Base-by-base conservation (phyloP, 2,329 filamentous ascomycete genomes). In the Paraphoma chrysanthemicola region DNA sequence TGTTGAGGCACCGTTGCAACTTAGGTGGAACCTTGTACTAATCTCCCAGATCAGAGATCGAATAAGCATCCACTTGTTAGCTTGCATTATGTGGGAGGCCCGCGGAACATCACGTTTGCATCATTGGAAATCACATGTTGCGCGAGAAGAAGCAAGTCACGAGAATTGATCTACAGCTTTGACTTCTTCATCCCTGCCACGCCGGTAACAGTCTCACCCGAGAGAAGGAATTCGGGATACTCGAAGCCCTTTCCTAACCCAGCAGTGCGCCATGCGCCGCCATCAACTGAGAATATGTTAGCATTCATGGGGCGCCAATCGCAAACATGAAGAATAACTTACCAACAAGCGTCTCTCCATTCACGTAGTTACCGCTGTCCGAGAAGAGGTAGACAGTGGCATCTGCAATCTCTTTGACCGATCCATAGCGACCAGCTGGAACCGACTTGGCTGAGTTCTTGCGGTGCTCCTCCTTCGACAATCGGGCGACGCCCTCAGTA, bases 311-410 rank as follows among this genome's bases (percentile, higher is more conserved):
- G 23, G 5, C 5, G 23, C 23, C 23, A 23, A 2, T 23, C 23
- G 23, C 23, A 23, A 23, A 23, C 23, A 23, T 23, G 23, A 23
- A 23, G 30, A 49, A 29, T 2, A 10, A 74, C 76, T 90, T 87
- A 64, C 91, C 91, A 31, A 96, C 90, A 36, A 97, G 78, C 3
- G 87, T 86, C 64, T 92, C 88, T 1, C 93, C 95, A 64, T 91
- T 97, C 45, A 98, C 87, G 75, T 91, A 97, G 73, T 89, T 92
- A 0, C 89, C 94, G 0, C 92, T 88, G 44, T 96, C 91, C 44
- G 90, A 91, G 72, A 97, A 95, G 53, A 98, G 76, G 69, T 88
- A 99, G 0, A 98, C 86, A 0, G 94, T 97, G 1, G 94, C 91
- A 77, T 99, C 94, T 0, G 93, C 90, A 69, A 99, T 93, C 71